Percentiles rank a stretch among this genome's conserved stretches.
Conservation (phyloP, 1,139 yeast genomes). For the Nakaseomyces glabratus region DNA sequence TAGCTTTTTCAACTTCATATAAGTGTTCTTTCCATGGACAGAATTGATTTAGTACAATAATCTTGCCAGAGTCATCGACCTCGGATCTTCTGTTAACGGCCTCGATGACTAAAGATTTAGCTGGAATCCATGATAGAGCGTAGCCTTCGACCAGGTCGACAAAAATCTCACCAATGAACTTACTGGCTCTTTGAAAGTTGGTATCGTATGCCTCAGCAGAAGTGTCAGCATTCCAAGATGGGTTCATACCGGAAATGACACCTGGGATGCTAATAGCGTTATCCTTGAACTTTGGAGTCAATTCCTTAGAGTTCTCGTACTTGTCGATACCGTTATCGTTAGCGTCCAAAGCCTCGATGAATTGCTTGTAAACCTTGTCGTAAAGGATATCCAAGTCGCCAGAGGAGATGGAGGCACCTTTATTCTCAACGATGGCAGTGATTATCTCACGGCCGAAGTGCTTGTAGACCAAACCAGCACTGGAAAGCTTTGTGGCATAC, state of each 20-base stretch:
- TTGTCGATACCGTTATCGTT: slow-evolving; percentile 88
- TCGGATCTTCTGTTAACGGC: slow-evolving; percentile 52
- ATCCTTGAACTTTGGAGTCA: slow-evolving; percentile 43
- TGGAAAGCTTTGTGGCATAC: slow-evolving; percentile 69
- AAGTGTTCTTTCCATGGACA: slow-evolving; percentile 96
- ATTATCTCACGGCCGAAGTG: slow-evolving; percentile 85
- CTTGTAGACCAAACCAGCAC: slow-evolving; percentile 90
- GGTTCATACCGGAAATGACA: slow-evolving; percentile 69
- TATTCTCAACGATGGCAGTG: slow-evolving; percentile 34
- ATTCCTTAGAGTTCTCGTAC: slow-evolving; percentile 44
- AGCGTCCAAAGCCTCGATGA: slow-evolving; percentile 89
- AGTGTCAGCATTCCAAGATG: slow-evolving; percentile 64
- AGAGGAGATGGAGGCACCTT: slow-evolving; percentile 32
- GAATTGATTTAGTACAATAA: slow-evolving; percentile 60
- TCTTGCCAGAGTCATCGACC: slow-evolving; percentile 57
- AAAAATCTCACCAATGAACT: slow-evolving; percentile 76
- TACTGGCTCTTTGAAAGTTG: slow-evolving; percentile 62
- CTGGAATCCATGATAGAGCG: slow-evolving; percentile 89
- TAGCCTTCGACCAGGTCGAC: slow-evolving; percentile 56
- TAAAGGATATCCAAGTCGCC: slow-evolving; percentile 53
- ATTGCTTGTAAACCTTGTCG: slow-evolving; percentile 69
- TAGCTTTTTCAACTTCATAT: slow-evolving; percentile 60
- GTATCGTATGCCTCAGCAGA: slow-evolving; percentile 60
- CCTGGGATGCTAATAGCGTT: slow-evolving; percentile 70
- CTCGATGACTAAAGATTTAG: slow-evolving; percentile 63